phyloP scores from a whole-genome alignment of 495 filamentous ascomycete species.

The Glutinoglossum americanum region DNA sequence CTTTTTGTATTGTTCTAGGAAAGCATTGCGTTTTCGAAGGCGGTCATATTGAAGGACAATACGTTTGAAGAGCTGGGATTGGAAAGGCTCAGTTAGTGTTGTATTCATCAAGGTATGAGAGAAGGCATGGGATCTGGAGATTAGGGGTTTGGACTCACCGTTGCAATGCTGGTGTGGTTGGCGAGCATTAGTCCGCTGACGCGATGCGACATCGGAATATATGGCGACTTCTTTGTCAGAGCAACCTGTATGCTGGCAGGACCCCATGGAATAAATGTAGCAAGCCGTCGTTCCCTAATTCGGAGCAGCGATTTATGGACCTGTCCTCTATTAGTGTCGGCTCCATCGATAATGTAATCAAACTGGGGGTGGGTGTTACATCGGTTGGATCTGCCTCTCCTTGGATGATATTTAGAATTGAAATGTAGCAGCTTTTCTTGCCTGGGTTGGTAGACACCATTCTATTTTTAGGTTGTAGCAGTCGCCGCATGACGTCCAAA shows the following conservation, averaged over 20 bases:
- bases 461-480: constrained; percentile 93
- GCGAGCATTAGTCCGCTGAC: constrained; percentile 95
- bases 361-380: constrained; percentile 20
- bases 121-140: background rate
- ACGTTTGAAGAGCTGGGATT: constrained; percentile 56
- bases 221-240: constrained; percentile 86
- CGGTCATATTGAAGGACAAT: constrained; percentile 78
- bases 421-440: constrained; percentile 97
- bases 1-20: constrained; percentile 87
- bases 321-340: constrained; percentile 10
- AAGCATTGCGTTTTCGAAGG: constrained; percentile 88
- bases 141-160: constrained; percentile 29
- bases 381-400: constrained; percentile 95
- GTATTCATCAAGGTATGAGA: background rate
- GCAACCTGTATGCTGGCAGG: constrained; percentile 95
- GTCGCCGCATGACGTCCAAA: constrained; percentile 85
- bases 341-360: background rate
- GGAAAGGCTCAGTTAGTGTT: background rate
- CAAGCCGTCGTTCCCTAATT: constrained; percentile 81
- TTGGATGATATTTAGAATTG: constrained; percentile 95
- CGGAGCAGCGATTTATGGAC: constrained; percentile 92
- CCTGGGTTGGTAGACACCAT: constrained; percentile 94
- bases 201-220: constrained; percentile 73
- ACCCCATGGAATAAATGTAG: constrained; percentile 98
- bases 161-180: constrained; percentile 94